A percentile compares a stretch with the other conserved stretches of the same genome.
Conservation (phyloP, 2,329 filamentous ascomycete species). For the Metarhizium humberi region DNA sequence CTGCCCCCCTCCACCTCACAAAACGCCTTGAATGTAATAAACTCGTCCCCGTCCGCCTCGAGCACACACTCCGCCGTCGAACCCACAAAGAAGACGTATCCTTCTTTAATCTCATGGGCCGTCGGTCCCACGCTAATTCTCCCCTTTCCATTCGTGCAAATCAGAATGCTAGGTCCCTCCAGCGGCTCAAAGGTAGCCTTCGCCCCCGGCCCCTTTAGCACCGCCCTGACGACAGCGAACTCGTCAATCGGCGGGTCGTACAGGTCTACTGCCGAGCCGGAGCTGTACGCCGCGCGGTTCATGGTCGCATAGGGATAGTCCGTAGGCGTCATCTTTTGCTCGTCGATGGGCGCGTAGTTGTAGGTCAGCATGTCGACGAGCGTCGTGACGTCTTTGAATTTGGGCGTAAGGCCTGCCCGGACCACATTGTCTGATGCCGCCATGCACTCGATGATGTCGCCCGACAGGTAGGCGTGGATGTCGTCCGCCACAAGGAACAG, state of each 20-base stretch:
- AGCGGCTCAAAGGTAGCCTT: conserved; percentile 86
- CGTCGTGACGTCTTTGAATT: conserved; percentile 93
- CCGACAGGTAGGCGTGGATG: conserved; percentile 89
- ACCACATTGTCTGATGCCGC: conserved; percentile 98
- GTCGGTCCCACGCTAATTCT: conserved; percentile 80
- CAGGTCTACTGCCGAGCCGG: conserved; percentile 59
- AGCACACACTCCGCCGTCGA: conserved; percentile 77
- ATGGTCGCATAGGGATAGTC: conserved; percentile 82
- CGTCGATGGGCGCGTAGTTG: conserved; percentile 83
- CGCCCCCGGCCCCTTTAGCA: conserved; percentile 59
- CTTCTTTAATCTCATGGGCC: conserved; percentile 61
- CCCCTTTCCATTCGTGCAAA: conserved; percentile 77
- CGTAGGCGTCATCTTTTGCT: conserved; percentile 83
- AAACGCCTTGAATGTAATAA: conserved; percentile 89
- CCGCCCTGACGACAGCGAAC: conserved; percentile 79
- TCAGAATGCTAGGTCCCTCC: conserved; percentile 82
- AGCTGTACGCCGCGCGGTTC: conserved; percentile 74
- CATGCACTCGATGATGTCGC: conserved; percentile 99
- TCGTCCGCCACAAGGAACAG: conserved; percentile 96
- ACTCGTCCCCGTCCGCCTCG: conserved; percentile 60
- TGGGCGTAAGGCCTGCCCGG: conserved; percentile 92
- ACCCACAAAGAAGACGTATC: conserved; percentile 76
- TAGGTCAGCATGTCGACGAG: conserved; percentile 90
- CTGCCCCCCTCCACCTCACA: conserved; percentile 60
- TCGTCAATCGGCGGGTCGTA: conserved; percentile 97